Base-by-base conservation (phyloP, 2,329 filamentous ascomycete species). In the Sarocladiaceae sp. region DNA sequence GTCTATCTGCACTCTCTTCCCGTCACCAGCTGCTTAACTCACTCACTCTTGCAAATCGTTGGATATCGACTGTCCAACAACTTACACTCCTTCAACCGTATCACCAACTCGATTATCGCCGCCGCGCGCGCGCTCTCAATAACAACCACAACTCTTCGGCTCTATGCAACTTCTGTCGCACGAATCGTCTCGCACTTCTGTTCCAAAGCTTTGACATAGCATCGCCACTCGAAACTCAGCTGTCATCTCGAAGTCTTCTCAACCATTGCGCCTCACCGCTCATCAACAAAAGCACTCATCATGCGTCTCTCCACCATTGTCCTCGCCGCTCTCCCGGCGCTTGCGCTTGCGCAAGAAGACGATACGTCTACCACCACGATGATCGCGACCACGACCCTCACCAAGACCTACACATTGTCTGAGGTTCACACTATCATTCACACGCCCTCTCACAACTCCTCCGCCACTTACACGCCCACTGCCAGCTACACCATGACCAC, bases 401-500 rank as follows among this genome's bases (percentile, higher is more conserved):
- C 72, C 55, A 70, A 69, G 57, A 76, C 72, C 40, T 56, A 74
- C 58, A 76, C 70, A 35, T 68, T 79, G 49, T 68, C 68, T 35
- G 59, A 65, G 55, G 66, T 72, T 26, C 55, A 71, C 55, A 69
- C 65, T 31, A 54, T 66, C 46, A 62, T 61, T 34, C 55, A 61
- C 16, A 56, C 55, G 24, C 48, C 55, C 18, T 47, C 21, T 41
- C 33, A 41, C 33, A 45, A 47, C n/a, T 39, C 51, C 26, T 51
- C 55, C 19, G 55, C 54, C 33, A 51, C 50, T 40, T 47, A 53
- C 34, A 48, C 53, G 4, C 43, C 47, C 15, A 50, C 60, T 29
- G 51, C 55, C 32, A 49, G 45, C 43, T 48, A 58, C 18, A 55
- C 56, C 4, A 43, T 54, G 12, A 42, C 52, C 42, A 49, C 33